Percentiles rank a stretch among this genome's conserved stretches.
Conservation (phyloP, 2,329 filamentous ascomycete genomes). For the Exophiala phaeomuriformis region DNA sequence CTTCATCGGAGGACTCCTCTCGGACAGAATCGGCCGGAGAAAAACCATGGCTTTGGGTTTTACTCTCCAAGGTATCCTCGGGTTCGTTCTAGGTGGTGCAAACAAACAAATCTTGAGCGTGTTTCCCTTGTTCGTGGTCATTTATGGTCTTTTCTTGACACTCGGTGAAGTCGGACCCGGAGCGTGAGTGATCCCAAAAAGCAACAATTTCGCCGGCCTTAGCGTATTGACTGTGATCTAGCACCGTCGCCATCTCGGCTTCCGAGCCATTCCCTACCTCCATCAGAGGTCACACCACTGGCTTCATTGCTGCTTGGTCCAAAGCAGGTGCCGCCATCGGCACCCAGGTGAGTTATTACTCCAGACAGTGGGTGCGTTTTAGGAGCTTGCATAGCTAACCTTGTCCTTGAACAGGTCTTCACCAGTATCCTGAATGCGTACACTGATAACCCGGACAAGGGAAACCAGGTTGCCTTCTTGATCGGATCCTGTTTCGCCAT, state of each 20-base stretch:
- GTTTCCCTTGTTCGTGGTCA: slow-evolving; percentile 46
- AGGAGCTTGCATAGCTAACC: background rate
- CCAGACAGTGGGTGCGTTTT: background rate
- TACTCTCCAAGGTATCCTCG: slow-evolving; percentile 39
- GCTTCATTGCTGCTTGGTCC: slow-evolving; percentile 42
- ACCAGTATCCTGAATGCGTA: slow-evolving; percentile 45
- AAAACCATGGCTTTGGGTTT: slow-evolving; percentile 49
- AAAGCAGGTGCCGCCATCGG: slow-evolving; percentile 48
- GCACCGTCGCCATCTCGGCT: slow-evolving; percentile 33
- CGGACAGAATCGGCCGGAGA: slow-evolving; percentile 45
- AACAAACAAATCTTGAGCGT: slow-evolving; percentile 40
- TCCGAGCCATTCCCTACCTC: slow-evolving; percentile 47
- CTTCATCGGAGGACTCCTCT: slow-evolving; percentile 43
- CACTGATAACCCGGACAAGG: slow-evolving; percentile 35
- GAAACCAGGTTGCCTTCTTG: slow-evolving; percentile 45
- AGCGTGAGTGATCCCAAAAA: slow-evolving; percentile 27
- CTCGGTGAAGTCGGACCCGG: slow-evolving; percentile 48
- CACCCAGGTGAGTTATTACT: slow-evolving; percentile 39
- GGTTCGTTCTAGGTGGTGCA: slow-evolving; percentile 48
- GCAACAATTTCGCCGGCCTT: background rate
- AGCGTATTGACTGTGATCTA: slow-evolving; percentile 14
- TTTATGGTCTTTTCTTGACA: slow-evolving; percentile 47
- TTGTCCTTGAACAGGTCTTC: slow-evolving; percentile 36
- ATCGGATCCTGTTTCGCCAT: slow-evolving; percentile 46
- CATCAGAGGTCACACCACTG: slow-evolving; percentile 45